Evolutionary conservation across 1,139 yeast species (phyloP), one percentile per base, ranked within the genome.

Genomic region (Pneumocystis wakefieldiae): DNA sequence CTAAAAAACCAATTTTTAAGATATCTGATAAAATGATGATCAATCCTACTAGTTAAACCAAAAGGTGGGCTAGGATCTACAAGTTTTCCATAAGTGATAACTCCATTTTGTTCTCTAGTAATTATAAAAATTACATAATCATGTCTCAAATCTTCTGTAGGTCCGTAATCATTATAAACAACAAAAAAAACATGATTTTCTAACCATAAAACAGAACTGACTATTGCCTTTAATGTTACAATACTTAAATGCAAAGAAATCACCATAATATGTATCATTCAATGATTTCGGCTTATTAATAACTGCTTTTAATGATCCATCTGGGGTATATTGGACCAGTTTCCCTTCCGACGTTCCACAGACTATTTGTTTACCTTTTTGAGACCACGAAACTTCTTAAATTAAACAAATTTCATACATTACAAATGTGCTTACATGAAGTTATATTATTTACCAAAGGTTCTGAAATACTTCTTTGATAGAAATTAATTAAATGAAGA

Each of bases 321-420:
- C 68, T 4, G 67, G 61, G 0, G 68, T 63, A 19, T 69, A 67
- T 61, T 71, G 73, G n/a, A 60, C 67, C 38, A 74, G 64, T 0
- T 68, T 41, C 2, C 74, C 73, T 58, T 70, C 71, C 0, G 59
- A 63, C 14, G 63, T 62, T 0, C 75, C 73, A 14, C 71, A 67
- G 8, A 71, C 68, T 12, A 75, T 65, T 62, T 73, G 73, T 61
- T 73, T 72, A 12, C 76, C 77, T 61, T 67, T 68, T 19, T 75
- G 73, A 2, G 77, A 72, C 75, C 76, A 75, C 29, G 73, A 67
- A 55, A 72, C 59, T 57, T 48, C 19, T 24, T 12, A 48, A 24
- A 12, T 48, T 48, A 24, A 48, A 24, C n/a, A 48, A 24, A 48
- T 24, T 12, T 15, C 10, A 24, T 3, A 5, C 19, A 12, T 24